Percentiles rank a stretch among this genome's conserved stretches.
Conservation (phyloP, 1,284 basidiomycete species). For the Spongispora temasekensis region DNA sequence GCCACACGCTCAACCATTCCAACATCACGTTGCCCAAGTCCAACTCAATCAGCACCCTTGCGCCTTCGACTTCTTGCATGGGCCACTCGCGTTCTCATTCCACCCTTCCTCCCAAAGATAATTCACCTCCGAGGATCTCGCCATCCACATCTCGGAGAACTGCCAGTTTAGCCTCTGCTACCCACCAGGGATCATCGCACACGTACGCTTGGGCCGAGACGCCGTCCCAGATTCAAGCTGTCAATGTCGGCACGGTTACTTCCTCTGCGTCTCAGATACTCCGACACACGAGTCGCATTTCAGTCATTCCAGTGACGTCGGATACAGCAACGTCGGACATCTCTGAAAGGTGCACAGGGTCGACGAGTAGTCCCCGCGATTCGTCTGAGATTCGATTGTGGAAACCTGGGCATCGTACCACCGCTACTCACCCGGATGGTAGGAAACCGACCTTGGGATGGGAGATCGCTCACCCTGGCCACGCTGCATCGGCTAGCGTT, state of each 20-base stretch:
- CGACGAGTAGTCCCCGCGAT: constrained; percentile 11
- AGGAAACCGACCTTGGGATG: constrained; percentile 5
- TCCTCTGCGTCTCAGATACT: constrained; percentile 19
- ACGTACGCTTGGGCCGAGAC: constrained; percentile 13
- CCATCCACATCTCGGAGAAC: constrained; percentile 23
- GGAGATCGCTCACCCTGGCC: constrained; percentile 14
- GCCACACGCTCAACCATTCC: constrained; percentile 22
- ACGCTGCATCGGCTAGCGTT: constrained; percentile 8
- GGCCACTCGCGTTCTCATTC: constrained; percentile 23
- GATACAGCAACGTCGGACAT: constrained; percentile 10
- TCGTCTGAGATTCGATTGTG: constrained; percentile 25
- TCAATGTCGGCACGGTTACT: constrained; percentile 2
- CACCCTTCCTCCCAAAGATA: constrained; percentile 4
- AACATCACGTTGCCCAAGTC: constrained; percentile 27
- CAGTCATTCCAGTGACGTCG: constrained; percentile 8
- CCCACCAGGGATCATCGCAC: constrained; percentile 7
- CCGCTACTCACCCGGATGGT: constrained; percentile 7
- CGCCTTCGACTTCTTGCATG: constrained; percentile 28
- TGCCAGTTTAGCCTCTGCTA: constrained; percentile 8
- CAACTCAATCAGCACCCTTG: constrained; percentile 31
- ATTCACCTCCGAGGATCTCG: constrained; percentile 19
- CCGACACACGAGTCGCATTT: constrained; percentile 24
- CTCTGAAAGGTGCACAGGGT: constrained; percentile 9
- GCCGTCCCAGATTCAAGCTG: constrained; percentile 14
- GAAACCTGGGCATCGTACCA: constrained; percentile 21